Evolutionary conservation across 1,284 basidiomycete genomes (phyloP), one percentile per base, ranked within the genome.

Genomic region (Pyrrhoderma noxium): DNA sequence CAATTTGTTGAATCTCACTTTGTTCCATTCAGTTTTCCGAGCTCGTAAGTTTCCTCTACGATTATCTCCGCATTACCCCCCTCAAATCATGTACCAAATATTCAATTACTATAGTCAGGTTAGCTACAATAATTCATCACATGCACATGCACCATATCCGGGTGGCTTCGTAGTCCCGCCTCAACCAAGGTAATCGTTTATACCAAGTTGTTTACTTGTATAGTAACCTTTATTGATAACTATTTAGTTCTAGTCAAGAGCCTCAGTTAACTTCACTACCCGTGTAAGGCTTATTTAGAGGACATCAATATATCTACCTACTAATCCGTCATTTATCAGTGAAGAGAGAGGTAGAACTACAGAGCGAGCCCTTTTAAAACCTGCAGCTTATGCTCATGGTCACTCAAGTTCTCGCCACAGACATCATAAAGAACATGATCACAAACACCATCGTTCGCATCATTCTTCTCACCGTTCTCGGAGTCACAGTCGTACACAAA

Each of bases 31-130:
- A 51, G 49, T 16, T 51, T 47, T 35, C 48, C 44, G 2, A 35
- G 38, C 18, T 43, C 41, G 52, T 53, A 43, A 44, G 47, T 46
- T 11, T 34, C 11, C n/a, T n/a, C 23, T 39, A 27, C 19, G 22
- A 8, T 21, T 47, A n/a, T 31, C 14, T 13, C 8, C 23, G 2
- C 25, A 25, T 19, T 31, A 31, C 7, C 27, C 11, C 27, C 27
- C n/a, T n/a, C 11, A 7, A 39, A 35, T 22, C 18, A 40, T 40
- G 38, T 40, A 22, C 14, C 21, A 40, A 18, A 22, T 16, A 5
- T 40, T 22, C 21, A 40, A 40, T 40, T 40, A 40, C 38, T 16
- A 22, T 40, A 40, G 38, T 40, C 38, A 40, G 11, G 27, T 31
- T 31, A 31, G 27, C 11, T 31, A 31, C 11, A 31, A 31, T 11